Percentiles rank a stretch among this genome's conserved stretches.
Conservation (phyloP, 495 filamentous ascomycete species). For the Xylaria flabelliformis region DNA sequence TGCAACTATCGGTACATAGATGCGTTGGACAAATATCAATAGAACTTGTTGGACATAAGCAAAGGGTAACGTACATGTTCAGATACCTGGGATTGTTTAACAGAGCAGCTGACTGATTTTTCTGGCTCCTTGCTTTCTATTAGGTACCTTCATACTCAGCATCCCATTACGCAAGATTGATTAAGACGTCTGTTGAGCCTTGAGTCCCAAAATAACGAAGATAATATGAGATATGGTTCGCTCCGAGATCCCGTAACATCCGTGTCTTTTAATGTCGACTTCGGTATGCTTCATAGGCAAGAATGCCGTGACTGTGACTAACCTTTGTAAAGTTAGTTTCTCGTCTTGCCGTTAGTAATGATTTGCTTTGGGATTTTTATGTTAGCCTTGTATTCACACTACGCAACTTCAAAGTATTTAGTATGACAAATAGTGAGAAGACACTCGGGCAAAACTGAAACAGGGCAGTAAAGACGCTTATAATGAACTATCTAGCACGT, state of each 20-base stretch:
- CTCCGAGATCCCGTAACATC: not conserved
- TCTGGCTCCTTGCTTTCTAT: not conserved
- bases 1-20: slow-evolving; percentile 7
- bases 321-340: not conserved
- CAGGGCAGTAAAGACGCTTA: not conserved
- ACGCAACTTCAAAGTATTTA: not conserved
- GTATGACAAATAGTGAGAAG: not conserved
- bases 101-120: not conserved
- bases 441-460: not conserved
- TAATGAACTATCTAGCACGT: not conserved
- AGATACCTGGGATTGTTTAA: not conserved
- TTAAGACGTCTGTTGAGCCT: not conserved
- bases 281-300: not conserved
- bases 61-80: not conserved
- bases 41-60: not conserved
- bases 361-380: not conserved
- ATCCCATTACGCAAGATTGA: not conserved
- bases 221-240: not conserved
- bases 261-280: not conserved
- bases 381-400: not conserved
- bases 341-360: not conserved
- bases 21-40: slow-evolving; percentile 13
- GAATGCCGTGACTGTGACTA: not conserved
- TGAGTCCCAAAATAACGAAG: not conserved
- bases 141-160: not conserved